phyloP scores from a whole-genome alignment of 1,139 yeast species.

The Debaryomyces sp. region DNA sequence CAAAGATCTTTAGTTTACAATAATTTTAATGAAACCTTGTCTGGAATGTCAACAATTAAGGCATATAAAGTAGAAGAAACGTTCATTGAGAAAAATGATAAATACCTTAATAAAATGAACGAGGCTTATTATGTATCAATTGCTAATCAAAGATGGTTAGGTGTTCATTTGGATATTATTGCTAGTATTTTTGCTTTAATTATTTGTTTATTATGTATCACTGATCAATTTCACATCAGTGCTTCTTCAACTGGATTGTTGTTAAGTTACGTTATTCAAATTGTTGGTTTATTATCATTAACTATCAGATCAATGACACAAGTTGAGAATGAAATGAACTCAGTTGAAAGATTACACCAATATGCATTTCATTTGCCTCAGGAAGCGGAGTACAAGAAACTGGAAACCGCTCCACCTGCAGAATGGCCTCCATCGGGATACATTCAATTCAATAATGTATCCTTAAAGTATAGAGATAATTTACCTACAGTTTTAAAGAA shows the following conservation, averaged over 20 bases:
- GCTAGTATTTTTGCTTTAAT: slow-evolving; percentile 43
- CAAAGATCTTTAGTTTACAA: slow-evolving; percentile 50
- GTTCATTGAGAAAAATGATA: slow-evolving; percentile 40
- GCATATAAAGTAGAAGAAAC: slow-evolving; percentile 35
- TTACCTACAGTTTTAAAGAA: slow-evolving; percentile 88
- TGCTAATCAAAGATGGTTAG: slow-evolving; percentile 50
- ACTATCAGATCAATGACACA: slow-evolving; percentile 49
- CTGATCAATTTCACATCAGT: slow-evolving; percentile 41
- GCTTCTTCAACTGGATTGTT: slow-evolving; percentile 50
- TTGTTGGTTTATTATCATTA: slow-evolving; percentile 46
- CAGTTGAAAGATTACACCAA: slow-evolving; percentile 47
- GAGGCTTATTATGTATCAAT: slow-evolving; percentile 46
- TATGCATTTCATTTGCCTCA: slow-evolving; percentile 59
- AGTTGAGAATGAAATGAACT: slow-evolving; percentile 51
- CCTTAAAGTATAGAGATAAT: slow-evolving; percentile 82
- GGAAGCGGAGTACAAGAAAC: slow-evolving; percentile 67
- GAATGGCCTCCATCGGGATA: slow-evolving; percentile 87
- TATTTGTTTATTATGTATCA: slow-evolving; percentile 43
- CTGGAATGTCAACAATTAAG: slow-evolving; percentile 48
- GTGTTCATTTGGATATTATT: slow-evolving; percentile 43
- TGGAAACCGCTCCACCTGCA: slow-evolving; percentile 69
- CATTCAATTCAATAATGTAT: slow-evolving; percentile 71
- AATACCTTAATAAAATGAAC: slow-evolving; percentile 41
- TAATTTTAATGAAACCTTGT: slow-evolving; percentile 48
- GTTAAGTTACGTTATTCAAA: slow-evolving; percentile 45